Conservation (phyloP, 352 stramenopile species). For the Pythium utonaiense region DNA sequence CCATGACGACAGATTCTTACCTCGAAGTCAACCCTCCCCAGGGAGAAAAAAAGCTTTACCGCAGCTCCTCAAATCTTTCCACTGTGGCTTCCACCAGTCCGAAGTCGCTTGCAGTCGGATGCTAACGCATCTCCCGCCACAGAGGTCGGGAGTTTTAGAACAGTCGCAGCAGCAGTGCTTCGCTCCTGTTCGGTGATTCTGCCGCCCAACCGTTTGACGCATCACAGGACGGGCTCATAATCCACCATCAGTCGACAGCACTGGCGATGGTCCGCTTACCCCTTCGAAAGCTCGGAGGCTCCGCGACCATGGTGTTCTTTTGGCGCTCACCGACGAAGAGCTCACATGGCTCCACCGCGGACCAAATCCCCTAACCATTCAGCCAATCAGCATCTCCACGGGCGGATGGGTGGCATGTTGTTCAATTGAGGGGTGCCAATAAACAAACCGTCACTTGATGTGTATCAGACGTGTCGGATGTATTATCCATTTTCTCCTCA, state of each 20-base stretch:
- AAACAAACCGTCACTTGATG: neutral
- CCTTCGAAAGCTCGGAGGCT: neutral
- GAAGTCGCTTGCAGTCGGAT: conserved; percentile 1
- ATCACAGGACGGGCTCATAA: neutral
- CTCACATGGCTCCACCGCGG: conserved; percentile 5
- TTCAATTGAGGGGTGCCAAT: neutral
- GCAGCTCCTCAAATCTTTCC: no score
- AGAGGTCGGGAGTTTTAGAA: neutral
- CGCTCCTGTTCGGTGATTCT: conserved; percentile 8
- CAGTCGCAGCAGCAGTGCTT: conserved; percentile 1
- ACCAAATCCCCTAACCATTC: conserved; percentile 6
- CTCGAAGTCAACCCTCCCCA: neutral
- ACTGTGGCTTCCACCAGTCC: no score
- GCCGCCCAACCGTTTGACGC: neutral
- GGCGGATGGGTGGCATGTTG: conserved; percentile 1
- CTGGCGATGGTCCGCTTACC: neutral
- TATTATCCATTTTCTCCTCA: neutral
- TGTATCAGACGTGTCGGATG: neutral
- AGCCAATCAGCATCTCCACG: neutral
- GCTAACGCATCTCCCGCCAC: neutral
- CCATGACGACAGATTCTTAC: neutral
- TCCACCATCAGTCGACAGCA: conserved; percentile 1
- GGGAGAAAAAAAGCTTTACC: neutral
- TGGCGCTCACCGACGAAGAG: neutral
- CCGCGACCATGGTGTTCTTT: conserved; percentile 22